Percentiles rank a stretch among this genome's conserved stretches.
Conservation (phyloP, 169 alveolate species). For the Eimeria acervulina region DNA sequence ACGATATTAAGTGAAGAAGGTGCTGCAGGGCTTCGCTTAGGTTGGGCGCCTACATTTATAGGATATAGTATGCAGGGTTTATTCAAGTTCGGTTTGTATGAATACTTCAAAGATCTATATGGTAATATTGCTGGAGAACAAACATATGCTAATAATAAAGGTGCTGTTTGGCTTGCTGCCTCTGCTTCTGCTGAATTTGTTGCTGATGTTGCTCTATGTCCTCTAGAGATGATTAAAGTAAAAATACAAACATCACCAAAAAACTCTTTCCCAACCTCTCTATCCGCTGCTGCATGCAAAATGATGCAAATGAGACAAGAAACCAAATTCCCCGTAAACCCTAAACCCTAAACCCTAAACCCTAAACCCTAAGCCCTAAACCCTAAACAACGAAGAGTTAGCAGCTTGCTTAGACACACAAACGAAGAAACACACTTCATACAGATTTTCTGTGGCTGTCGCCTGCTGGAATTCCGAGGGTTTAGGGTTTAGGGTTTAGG, state of each 20-base stretch:
- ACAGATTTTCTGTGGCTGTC: too few species aligned
- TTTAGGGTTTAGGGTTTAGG: slow-evolving; percentile 5
- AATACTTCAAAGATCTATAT: slow-evolving; percentile 98
- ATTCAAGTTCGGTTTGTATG: slow-evolving; percentile 98
- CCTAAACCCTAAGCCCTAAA: slow-evolving; percentile 24
- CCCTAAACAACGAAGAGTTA: not conserved
- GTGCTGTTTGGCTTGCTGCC: slow-evolving; percentile 97
- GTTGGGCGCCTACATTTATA: slow-evolving; percentile 98
- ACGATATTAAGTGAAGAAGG: slow-evolving; percentile 95
- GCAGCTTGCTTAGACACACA: not conserved
- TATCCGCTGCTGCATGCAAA: slow-evolving; percentile 89
- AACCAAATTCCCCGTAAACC: slow-evolving; percentile 91
- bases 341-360: slow-evolving; percentile 20
- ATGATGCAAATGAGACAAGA: slow-evolving; percentile 90
- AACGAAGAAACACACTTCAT: not conserved
- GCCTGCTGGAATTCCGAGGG: too few species aligned
- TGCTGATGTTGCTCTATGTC: slow-evolving; percentile 98
- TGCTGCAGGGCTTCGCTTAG: slow-evolving; percentile 94
- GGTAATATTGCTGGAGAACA: slow-evolving; percentile 92
- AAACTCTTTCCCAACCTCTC: slow-evolving; percentile 92
- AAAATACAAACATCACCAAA: slow-evolving; percentile 95
- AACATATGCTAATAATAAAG: slow-evolving; percentile 89
- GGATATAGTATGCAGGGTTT: slow-evolving; percentile 99
- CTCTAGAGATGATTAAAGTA: slow-evolving; percentile 98
- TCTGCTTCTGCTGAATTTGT: slow-evolving; percentile 99